Evolutionary conservation across 345 rosid species (phyloP).

Genomic region (Populus simonii): DNA sequence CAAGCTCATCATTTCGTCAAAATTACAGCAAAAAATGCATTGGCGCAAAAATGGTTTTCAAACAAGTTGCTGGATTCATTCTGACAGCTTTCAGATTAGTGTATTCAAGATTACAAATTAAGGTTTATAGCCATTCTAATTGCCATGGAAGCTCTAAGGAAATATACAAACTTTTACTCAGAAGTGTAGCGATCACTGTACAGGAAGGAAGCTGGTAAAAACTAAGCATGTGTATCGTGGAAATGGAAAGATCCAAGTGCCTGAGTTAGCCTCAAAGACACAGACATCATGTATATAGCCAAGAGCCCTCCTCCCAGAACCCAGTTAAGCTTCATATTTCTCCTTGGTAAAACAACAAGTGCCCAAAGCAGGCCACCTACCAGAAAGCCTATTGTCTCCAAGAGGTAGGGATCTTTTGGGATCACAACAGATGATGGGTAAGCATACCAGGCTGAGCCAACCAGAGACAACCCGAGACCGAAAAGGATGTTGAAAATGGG

Average conservation of each 20-base stretch:
- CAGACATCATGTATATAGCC: conserved; percentile 50
- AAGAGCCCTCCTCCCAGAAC: conserved; percentile 69
- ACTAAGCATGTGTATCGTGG: not conserved
- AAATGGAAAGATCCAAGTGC: conserved; percentile 27
- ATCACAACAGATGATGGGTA: conserved; percentile 52
- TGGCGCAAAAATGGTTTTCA: not conserved
- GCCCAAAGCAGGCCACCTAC: conserved; percentile 76
- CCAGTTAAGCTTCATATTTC: conserved; percentile 65
- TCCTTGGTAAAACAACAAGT: conserved; percentile 57
- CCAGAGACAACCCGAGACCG: conserved; percentile 72
- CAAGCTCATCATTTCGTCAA: no score
- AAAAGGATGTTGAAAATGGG: conserved; percentile 74
- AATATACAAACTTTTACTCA: not conserved
- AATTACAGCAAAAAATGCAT: no score
- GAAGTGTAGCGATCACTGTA: not conserved
- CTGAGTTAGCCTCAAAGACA: conserved; percentile 54
- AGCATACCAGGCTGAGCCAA: conserved; percentile 49
- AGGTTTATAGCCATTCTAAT: not conserved
- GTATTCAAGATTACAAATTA: not conserved
- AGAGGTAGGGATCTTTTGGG: conserved; percentile 48
- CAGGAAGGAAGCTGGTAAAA: not conserved
- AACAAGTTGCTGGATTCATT: not conserved
- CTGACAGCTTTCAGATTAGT: not conserved
- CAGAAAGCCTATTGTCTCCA: conserved; percentile 71
- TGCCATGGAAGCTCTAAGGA: not conserved